Evolutionary conservation across 371 early-diverging fungal species (phyloP), one percentile per base, ranked within the genome.

Genomic region (Entomophthora muscae): DNA sequence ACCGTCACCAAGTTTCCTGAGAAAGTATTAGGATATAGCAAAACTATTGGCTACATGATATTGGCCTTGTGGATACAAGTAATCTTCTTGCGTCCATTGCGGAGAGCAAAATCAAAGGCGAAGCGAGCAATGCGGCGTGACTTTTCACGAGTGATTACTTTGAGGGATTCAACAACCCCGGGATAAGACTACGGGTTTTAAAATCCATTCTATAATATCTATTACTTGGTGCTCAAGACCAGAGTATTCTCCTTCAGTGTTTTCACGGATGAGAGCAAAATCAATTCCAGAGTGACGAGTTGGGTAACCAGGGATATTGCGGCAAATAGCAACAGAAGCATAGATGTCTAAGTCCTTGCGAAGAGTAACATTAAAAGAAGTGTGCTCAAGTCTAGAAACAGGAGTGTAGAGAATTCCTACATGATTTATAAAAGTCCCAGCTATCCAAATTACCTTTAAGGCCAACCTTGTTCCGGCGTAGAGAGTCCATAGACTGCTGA

Each of bases 51-150:
- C 65, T 73, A 83, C 98, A 97, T 97, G 76, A 97, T 97, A 81
- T 97, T 97, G 75, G 98, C 98, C 82, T 97, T 97, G 85, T 97
- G 98, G 66, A 97, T 88, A 69, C 84, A 84, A 28, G 96, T 95
- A 63, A 97, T 94, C 81, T 89, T 91, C 86, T 97, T 95, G 69
- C 96, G 84, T 72, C 81, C 81, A 79, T 94, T 91, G 76, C 88
- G 88, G 68, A 95, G 74, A 54, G 98, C 98, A 76, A 90, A 96
- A 74, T 97, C 98, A 68, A 97, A 97, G 52, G 98, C 98, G 66
- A 90, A 95, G 67, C 90, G 85, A 64, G 95, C 95, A 76, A 97
- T 95, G 67, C 98, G 90, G 75, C 94, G 95, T 31, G 94, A 89
- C 82, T 95, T 95, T 69, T 79, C 79, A 66, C 87, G 81, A 53